Evolutionary conservation across 805 yeast genomes (phyloP).

Genomic region (Metschnikowia koreensis): DNA sequence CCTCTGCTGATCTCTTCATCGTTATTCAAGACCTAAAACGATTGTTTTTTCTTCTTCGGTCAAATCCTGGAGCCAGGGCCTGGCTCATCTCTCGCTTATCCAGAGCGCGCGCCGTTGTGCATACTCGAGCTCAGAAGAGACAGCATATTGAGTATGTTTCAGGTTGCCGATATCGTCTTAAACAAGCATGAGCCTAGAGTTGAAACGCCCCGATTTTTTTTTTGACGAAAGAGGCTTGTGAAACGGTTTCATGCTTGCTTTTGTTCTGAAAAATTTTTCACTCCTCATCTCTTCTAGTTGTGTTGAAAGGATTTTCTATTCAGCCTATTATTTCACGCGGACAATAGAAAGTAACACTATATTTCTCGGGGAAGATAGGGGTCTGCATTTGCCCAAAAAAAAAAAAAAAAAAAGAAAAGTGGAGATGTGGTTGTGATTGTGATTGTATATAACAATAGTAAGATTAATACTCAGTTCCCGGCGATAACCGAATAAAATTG

Average conservation of each 20-base stretch:
- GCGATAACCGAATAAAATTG: not conserved
- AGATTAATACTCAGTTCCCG: not conserved
- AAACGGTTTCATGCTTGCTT: not conserved
- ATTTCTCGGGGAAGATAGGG: not conserved
- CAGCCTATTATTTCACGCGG: not conserved
- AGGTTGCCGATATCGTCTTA: not conserved
- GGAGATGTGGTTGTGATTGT: no score
- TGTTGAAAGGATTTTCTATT: no score
- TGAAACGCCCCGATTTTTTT: not conserved
- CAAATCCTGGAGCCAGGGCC: not conserved
- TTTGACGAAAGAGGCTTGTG: not conserved
- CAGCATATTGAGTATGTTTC: constrained; percentile 1
- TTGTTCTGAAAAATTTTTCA: no score
- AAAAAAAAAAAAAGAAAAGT: no score
- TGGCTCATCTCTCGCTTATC: constrained; percentile 1
- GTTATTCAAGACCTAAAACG: no score
- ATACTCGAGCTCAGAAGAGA: not conserved
- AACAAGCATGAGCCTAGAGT: not conserved
- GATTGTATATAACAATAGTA: no score
- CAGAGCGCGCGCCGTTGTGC: constrained; percentile 2
- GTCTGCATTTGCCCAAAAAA: not conserved
- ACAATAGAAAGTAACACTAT: not conserved
- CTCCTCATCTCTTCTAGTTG: no score
- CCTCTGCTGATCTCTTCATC: constrained; percentile 4
- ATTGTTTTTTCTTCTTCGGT: no score